A percentile compares a stretch with the other conserved stretches of the same genome.
Evolutionary conservation across 2,329 filamentous ascomycete species (phyloP).

Genomic region (Penicillium sp.): DNA sequence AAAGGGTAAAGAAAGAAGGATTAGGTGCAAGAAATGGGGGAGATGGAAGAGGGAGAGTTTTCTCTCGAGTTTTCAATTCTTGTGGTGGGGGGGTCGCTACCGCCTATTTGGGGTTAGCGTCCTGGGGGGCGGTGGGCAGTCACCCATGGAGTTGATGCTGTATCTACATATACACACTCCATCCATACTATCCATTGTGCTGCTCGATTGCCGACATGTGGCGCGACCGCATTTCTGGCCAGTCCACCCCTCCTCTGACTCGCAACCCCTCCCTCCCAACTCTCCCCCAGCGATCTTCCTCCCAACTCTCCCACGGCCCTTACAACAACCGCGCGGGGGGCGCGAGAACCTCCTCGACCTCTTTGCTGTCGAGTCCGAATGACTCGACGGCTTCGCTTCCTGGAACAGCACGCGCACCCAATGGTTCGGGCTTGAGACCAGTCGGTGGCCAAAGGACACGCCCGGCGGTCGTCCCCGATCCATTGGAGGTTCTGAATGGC

Average conservation of each 20-base stretch:
- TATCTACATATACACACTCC: background rate
- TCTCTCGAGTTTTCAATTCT: conserved; percentile 29
- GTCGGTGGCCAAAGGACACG: conserved; percentile 49
- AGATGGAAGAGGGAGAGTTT: conserved; percentile 32
- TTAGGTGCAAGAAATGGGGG: conserved; percentile 14
- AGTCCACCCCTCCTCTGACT: conserved; percentile 66
- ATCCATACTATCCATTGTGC: conserved; percentile 7
- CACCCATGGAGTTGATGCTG: too few species aligned
- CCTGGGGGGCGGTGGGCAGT: conserved; percentile 14
- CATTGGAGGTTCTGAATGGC: conserved; percentile 69
- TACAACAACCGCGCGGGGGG: conserved; percentile 70
- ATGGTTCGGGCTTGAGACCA: conserved; percentile 71
- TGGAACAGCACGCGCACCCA: conserved; percentile 64
- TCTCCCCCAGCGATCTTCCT: conserved; percentile 68
- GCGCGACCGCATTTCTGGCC: conserved; percentile 82
- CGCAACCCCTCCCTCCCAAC: conserved; percentile 77
- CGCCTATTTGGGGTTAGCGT: conserved; percentile 31
- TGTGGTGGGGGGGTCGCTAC: conserved; percentile 42
- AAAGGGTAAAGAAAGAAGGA: conserved; percentile 32
- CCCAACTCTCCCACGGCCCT: conserved; percentile 69
- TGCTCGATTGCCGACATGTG: conserved; percentile 68
- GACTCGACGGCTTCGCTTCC: conserved; percentile 79
- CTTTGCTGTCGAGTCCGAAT: conserved; percentile 70
- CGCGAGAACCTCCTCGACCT: conserved; percentile 77
- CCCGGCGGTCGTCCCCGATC: conserved; percentile 66